Conservation (phyloP, 345 rosid species). For the Limnanthes douglasii region DNA sequence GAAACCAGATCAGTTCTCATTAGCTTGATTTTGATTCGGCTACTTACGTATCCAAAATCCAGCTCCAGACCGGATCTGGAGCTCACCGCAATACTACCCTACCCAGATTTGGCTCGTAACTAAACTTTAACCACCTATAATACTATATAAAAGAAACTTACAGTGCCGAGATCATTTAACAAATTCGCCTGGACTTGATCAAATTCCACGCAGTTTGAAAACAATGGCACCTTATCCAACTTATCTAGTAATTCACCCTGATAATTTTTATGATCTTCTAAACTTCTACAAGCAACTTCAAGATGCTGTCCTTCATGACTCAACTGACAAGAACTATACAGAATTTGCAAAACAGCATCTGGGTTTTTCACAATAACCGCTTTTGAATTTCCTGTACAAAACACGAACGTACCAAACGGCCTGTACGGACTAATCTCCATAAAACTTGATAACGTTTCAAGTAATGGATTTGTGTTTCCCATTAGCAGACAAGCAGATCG, state of each 20-base stretch:
- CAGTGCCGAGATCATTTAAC: constrained; percentile 57
- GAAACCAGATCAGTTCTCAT: no score
- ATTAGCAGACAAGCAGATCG: constrained; percentile 42
- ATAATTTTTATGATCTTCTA: constrained; percentile 32
- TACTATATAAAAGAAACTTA: constrained; percentile 21
- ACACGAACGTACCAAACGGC: constrained; percentile 62
- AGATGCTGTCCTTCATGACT: constrained; percentile 15
- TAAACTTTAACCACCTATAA: no score
- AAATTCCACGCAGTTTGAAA: constrained; percentile 10
- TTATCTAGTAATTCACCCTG: constrained; percentile 13
- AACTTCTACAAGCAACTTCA: constrained; percentile 20
- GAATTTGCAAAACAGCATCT: constrained; percentile 55
- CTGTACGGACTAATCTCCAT: constrained; percentile 61
- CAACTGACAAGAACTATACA: constrained; percentile 52
- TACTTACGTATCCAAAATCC: no score
- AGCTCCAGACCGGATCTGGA: no score
- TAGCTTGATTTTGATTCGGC: no score
- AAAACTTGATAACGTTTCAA: constrained; percentile 42
- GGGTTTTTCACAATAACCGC: constrained; percentile 42
- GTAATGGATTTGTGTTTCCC: constrained; percentile 49
- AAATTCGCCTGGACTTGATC: constrained; percentile 1
- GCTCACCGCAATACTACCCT: no score
- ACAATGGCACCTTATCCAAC: constrained; percentile 21
- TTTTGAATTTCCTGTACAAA: constrained; percentile 29
- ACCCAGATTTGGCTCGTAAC: no score